Evolutionary conservation across 2,329 filamentous ascomycete species (phyloP), one percentile per base, ranked within the genome.

Genomic region (Xylariales sp.): DNA sequence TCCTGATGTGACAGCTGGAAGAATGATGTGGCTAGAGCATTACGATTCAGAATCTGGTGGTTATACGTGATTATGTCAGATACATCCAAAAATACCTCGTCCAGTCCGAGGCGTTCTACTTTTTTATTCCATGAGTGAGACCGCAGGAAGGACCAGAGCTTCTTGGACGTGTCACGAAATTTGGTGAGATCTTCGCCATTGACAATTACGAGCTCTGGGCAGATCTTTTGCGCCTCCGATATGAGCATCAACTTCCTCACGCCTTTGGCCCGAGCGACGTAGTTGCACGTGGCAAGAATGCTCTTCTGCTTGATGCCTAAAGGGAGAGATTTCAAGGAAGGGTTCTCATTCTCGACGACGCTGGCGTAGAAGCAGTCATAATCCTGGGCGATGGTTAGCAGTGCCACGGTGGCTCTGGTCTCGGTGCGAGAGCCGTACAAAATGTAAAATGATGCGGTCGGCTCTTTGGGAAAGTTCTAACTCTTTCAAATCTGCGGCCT

Each of bases 281-380:
- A 97, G 64, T 97, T 97, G 73, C 88, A 94, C 5, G 89, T 95
- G 16, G 90, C 88, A 28, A 93, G 73, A 39, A 96, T 95, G 57
- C 89, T 87, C 63, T 96, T 96, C 63, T 96, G 90, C 61, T 90
- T 86, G 41, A 95, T 81, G 24, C 88, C 90, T 23, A 97, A 68
- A 6, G 89, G 88, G 14, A 85, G 65, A 2, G 74, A 70, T 55
- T 80, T 88, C 40, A 96, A 69, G 3, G 73, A 67, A 1, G 89
- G 88, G 47, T 85, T 81, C 56, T 85, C 83, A 47, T 83, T 83
- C 63, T 96, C 89, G 49, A 93, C 83, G 7, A 93, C 89, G 34
- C 88, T 88, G 16, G 90, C 90, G 60, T 97, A 97, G 69, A 97
- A 97, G 67, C 88, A 95, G 66, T 91, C 87, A 59, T 89, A 87